Percentiles rank a stretch among this genome's conserved stretches.
Evolutionary conservation across 2,329 filamentous ascomycete species (phyloP).

Genomic region (Dactylellina drechsleri): DNA sequence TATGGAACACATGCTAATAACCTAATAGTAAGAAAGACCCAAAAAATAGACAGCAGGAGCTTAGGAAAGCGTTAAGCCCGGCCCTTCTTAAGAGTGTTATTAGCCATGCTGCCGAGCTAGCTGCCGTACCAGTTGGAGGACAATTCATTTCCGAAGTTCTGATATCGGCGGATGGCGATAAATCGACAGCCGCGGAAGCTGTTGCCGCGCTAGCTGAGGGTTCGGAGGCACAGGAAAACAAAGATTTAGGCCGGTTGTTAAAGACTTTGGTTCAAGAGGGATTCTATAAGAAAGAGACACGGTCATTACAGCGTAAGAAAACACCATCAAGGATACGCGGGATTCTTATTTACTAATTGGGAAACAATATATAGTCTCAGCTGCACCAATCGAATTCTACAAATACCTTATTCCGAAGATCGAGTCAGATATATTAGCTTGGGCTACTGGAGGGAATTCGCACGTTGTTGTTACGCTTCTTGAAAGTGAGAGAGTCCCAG

Average conservation of each 20-base stretch:
- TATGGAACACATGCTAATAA: constrained; percentile 8
- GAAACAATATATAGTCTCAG: constrained; percentile 70
- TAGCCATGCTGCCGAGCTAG: constrained; percentile 73
- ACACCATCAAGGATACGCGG: not conserved
- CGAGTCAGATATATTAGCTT: constrained; percentile 76
- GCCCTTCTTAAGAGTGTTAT: constrained; percentile 79
- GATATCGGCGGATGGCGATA: constrained; percentile 78
- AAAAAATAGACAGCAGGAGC: constrained; percentile 76
- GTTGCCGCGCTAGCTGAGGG: constrained; percentile 66
- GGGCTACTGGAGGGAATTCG: constrained; percentile 86
- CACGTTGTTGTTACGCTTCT: constrained; percentile 85
- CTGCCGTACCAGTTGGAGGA: constrained; percentile 81
- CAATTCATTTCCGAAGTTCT: constrained; percentile 87
- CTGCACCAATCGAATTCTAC: constrained; percentile 82
- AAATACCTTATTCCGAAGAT: constrained; percentile 84
- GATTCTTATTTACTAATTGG: constrained; percentile 3
- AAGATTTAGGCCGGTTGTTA: constrained; percentile 80
- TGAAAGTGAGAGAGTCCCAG: constrained; percentile 72
- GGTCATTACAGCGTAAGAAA: constrained; percentile 62
- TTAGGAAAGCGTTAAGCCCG: constrained; percentile 78
- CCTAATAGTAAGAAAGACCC: constrained; percentile 84
- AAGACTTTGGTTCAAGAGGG: constrained; percentile 92
- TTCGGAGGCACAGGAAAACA: constrained; percentile 62
- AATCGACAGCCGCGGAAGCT: constrained; percentile 76
- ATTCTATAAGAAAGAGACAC: constrained; percentile 78